Conservation (phyloP, 352 stramenopile genomes). For the Globisporangium cystogenes region DNA sequence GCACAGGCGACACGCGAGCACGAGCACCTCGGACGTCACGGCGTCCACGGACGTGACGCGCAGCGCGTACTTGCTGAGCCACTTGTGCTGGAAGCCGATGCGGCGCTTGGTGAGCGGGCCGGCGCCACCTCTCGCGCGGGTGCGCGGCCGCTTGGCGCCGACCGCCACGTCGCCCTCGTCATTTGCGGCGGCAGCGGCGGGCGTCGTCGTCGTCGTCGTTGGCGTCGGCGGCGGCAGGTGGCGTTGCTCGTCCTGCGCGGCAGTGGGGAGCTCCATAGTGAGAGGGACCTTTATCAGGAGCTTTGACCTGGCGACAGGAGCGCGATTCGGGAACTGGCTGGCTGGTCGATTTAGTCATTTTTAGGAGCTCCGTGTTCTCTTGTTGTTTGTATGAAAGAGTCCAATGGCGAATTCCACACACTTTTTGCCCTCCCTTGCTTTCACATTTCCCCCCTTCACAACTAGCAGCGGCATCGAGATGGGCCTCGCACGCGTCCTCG, state of each 20-base stretch:
- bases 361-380: neutral
- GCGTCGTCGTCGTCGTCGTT: neutral
- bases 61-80: conserved; percentile 15
- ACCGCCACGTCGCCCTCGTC: neutral
- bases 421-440: too few species aligned
- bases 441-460: neutral
- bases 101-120: conserved; percentile 6
- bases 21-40: conserved; percentile 11
- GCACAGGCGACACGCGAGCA: conserved; percentile 14
- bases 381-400: neutral
- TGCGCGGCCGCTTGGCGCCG: neutral
- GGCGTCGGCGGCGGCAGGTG: neutral
- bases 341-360: neutral
- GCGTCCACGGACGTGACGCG: conserved; percentile 10
- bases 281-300: neutral
- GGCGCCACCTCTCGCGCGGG: neutral
- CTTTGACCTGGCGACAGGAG: neutral
- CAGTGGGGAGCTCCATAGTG: neutral
- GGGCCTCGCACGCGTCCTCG: conserved; percentile 13
- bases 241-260: neutral
- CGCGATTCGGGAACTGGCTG: neutral
- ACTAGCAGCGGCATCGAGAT: neutral
- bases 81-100: conserved; percentile 12
- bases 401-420: neutral
- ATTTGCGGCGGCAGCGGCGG: neutral